These are phyloP conservation scores for Peltaster fructicola DNA, from an alignment of 2,329 filamentous ascomycete species.

Conservation along the genomic window DNA sequence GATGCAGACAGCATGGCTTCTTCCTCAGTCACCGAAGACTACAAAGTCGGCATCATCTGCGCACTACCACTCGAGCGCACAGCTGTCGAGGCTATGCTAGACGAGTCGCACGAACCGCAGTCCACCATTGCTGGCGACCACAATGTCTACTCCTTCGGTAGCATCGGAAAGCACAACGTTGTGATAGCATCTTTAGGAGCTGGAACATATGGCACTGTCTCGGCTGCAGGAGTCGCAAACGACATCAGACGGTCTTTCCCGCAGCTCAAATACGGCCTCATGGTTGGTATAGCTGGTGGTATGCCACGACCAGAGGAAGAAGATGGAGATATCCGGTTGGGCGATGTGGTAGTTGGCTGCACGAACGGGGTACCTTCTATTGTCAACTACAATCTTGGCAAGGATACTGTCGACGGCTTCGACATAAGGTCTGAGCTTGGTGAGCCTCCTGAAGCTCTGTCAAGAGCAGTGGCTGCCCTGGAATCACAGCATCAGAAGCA, in stretches of 20 bases:
- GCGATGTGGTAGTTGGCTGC: slow-evolving; percentile 14
- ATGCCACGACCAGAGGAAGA: too few species aligned
- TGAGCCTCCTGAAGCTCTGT: slow-evolving; percentile 5
- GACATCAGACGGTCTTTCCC: slow-evolving; percentile 8
- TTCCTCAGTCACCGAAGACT: too few species aligned
- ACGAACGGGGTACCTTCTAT: slow-evolving; percentile 12
- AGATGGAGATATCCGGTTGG: slow-evolving; percentile 13
- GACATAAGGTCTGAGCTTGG: too few species aligned
- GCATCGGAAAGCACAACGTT: slow-evolving; percentile 1
- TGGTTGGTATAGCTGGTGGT: slow-evolving; percentile 10
- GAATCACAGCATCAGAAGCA: slow-evolving; percentile 2
- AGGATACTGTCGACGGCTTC: too few species aligned
- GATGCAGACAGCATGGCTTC: too few species aligned
- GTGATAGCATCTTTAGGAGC: slow-evolving; percentile 2
- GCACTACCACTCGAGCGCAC: slow-evolving; percentile 9
- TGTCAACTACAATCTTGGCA: slow-evolving; percentile 12
- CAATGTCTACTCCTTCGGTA: slow-evolving; percentile 1
- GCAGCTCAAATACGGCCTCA: slow-evolving; percentile 6
- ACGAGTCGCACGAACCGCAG: not conserved
- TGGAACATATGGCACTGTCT: slow-evolving; percentile 6
- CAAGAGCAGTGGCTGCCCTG: slow-evolving; percentile 4
- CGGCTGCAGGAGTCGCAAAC: slow-evolving; percentile 8
- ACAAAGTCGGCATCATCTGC: slow-evolving; percentile 12
- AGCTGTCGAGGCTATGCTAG: slow-evolving; percentile 6
- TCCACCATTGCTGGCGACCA: not conserved